Evolutionary conservation across 2,329 filamentous ascomycete genomes (phyloP), one percentile per base, ranked within the genome.

Genomic region (Monilinia fructigena): DNA sequence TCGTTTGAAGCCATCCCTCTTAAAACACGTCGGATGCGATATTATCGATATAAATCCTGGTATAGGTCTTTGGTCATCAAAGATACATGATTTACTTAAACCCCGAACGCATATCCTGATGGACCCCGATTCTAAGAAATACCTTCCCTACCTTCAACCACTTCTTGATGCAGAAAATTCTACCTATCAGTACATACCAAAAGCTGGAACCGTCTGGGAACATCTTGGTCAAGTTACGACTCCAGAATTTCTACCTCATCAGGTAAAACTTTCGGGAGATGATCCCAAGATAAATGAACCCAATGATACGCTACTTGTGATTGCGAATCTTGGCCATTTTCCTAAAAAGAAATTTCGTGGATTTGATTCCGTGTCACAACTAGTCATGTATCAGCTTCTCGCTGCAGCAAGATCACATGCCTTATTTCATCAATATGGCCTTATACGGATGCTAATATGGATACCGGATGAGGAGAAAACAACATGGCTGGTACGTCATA

Each of bases 41-140:
- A 83, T 98, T 55, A 81, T 99, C 72, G 94, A 98, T 75, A 80
- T 97, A 66, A 92, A 93, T 76, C 94, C 94, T 0, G 93, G 93
- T 18, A 80, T 80, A 1, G 92, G 93, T 11, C 64, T 96, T 2
- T 95, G 90, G 86, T 96, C 93, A 45, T 81, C 81, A 38, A 91
- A 89, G 73, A 80, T 98, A 0, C 87, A 97, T 75, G 82, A 91
- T 0, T 79, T 84, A 55, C 81, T 99, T 10, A 80, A 92, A 73
- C 94, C 94, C 5, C 87, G 92, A 66, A 88, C 86, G 6, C 95
- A 99, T 79, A 80, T 97, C 55, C 81, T 99, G 53, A 82, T 97
- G 77, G 93, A 98, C 74, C 87, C 88, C 3, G 85, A 91, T 45
- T 76, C 78, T 2, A 77, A 81, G 0, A 73, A 83, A 4, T 94